Conservation (phyloP, 164 flowering plant species). For the Santalum album region DNA sequence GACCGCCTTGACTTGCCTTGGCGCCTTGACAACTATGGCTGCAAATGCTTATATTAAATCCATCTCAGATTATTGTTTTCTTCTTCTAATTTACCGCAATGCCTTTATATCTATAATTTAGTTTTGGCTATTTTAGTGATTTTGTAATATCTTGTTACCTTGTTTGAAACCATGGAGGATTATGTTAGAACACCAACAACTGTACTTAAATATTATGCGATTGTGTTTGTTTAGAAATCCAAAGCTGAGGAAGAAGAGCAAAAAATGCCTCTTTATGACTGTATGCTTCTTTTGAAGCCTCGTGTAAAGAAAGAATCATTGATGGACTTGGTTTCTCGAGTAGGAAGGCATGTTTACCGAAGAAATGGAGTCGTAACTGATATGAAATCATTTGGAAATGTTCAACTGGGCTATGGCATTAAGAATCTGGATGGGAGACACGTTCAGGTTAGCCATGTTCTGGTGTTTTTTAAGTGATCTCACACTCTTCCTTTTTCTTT, state of each 20-base stretch:
- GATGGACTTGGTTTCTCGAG: slow-evolving; percentile 53
- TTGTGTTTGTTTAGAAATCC: too few species aligned
- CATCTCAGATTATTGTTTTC: too few species aligned
- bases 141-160: too few species aligned
- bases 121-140: too few species aligned
- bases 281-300: slow-evolving; percentile 81
- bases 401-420: slow-evolving; percentile 83
- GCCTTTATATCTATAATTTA: too few species aligned
- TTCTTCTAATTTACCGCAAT: too few species aligned
- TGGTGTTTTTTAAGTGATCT: neutral
- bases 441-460: slow-evolving; percentile 42
- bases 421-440: slow-evolving; percentile 82
- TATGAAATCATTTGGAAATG: slow-evolving; percentile 53
- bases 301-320: slow-evolving; percentile 39
- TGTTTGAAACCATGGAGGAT: too few species aligned
- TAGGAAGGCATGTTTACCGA: slow-evolving; percentile 58
- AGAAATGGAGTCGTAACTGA: slow-evolving; percentile 81
- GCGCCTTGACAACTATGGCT: too few species aligned
- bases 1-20: too few species aligned
- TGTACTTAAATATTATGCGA: too few species aligned
- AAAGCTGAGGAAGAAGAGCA: neutral
- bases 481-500: neutral
- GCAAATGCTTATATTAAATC: too few species aligned
- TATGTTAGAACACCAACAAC: too few species aligned
- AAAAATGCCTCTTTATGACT: slow-evolving; percentile 87